A percentile compares a stretch with the other conserved stretches of the same genome.
Conservation (phyloP, 2,329 filamentous ascomycete genomes). For the Colletotrichum tropicicola region DNA sequence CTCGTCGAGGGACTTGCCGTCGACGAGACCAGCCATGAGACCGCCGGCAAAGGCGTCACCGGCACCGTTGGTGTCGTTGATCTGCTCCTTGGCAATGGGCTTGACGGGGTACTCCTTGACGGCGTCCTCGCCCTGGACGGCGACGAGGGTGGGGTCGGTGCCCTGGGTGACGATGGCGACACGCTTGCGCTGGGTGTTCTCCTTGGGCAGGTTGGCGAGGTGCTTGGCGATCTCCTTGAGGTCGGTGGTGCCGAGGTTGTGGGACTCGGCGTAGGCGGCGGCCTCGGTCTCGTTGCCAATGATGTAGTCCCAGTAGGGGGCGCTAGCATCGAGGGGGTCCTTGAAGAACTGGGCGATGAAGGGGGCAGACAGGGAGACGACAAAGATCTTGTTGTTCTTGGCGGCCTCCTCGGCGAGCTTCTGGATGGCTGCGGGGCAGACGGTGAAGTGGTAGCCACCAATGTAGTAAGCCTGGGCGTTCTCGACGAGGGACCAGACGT, state of each 20-base stretch:
- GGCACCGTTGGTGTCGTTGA: slow-evolving; percentile 96
- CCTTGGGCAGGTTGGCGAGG: slow-evolving; percentile 90
- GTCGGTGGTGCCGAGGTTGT: slow-evolving; percentile 78
- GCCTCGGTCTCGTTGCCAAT: slow-evolving; percentile 98
- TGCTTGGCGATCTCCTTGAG: slow-evolving; percentile 86
- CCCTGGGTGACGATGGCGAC: slow-evolving; percentile 95
- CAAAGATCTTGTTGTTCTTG: slow-evolving; percentile 87
- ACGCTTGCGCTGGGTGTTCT: slow-evolving; percentile 84
- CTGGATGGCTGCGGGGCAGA: slow-evolving; percentile 90
- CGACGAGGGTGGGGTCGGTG: slow-evolving; percentile 88
- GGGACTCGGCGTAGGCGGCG: slow-evolving; percentile 83
- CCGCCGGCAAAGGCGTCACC: slow-evolving; percentile 97
- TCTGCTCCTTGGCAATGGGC: slow-evolving; percentile 78
- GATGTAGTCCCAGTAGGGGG: slow-evolving; percentile 94
- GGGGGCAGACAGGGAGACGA: slow-evolving; percentile 91
- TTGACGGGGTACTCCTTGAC: slow-evolving; percentile 85
- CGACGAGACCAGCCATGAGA: slow-evolving; percentile 87
- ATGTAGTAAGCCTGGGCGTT: slow-evolving; percentile 90
- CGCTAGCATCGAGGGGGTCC: slow-evolving; percentile 85
- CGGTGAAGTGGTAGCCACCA: slow-evolving; percentile 96
- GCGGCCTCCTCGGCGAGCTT: slow-evolving; percentile 92
- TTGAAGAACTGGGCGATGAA: slow-evolving; percentile 99
- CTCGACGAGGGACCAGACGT: slow-evolving; percentile 93
- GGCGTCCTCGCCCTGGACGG: slow-evolving; percentile 74
- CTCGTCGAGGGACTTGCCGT: slow-evolving; percentile 82